A percentile compares a stretch with the other conserved stretches of the same genome.
Evolutionary conservation across 129 eudicot genomes (phyloP).

Genomic region (Flaveria brownii): DNA sequence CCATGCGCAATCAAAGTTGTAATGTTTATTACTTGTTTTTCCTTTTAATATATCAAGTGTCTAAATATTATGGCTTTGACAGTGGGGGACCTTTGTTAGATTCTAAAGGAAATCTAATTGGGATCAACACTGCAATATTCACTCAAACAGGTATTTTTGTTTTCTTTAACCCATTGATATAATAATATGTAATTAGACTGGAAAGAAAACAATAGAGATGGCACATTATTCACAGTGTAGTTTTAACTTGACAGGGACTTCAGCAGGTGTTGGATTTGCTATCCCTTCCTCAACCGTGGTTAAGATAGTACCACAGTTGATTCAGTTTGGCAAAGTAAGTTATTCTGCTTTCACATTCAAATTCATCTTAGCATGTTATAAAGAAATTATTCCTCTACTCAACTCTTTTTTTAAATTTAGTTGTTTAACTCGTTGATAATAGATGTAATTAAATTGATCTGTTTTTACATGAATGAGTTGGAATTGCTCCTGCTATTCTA

Average conservation of each 20-base stretch:
- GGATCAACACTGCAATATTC: slow-evolving; percentile 95
- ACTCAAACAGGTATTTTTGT: slow-evolving; percentile 74
- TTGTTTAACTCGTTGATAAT: neutral
- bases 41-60: slow-evolving; percentile 5
- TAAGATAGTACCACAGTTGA: slow-evolving; percentile 83
- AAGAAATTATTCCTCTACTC: neutral
- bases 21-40: neutral
- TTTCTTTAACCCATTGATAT: slow-evolving; percentile 8
- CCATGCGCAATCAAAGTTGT: neutral
- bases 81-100: slow-evolving; percentile 97
- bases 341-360: neutral
- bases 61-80: slow-evolving; percentile 25
- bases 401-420: neutral
- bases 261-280: slow-evolving; percentile 97
- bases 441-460: neutral
- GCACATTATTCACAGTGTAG: neutral
- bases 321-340: slow-evolving; percentile 84
- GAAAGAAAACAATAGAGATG: neutral
- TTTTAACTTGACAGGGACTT: slow-evolving; percentile 62
- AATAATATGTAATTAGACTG: slow-evolving; percentile 1
- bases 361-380: slow-evolving; percentile 2
- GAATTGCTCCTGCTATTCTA: neutral
- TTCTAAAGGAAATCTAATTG: slow-evolving; percentile 88
- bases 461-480: neutral
- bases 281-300: slow-evolving; percentile 88